Conservation (phyloP, 176 grass and related monocot species). For the Chrysopogon serrulatus region DNA sequence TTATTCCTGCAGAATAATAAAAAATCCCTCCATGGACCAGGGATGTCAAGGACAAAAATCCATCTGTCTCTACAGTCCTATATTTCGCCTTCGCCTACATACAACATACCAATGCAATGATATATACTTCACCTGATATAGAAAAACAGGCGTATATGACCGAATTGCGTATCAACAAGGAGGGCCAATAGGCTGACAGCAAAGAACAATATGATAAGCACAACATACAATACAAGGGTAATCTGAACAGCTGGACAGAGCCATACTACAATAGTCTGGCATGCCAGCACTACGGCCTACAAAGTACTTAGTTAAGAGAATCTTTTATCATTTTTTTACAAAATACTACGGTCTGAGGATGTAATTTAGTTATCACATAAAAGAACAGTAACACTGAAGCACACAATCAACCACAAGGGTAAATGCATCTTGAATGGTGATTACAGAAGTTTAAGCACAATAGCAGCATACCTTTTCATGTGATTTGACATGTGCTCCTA, state of each 20-base stretch:
- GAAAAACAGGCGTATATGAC: neutral
- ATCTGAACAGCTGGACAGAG: neutral
- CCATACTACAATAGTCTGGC: neutral
- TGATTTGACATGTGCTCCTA: constrained; percentile 67
- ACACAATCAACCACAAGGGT: neutral
- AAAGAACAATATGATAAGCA: neutral
- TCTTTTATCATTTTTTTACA: neutral
- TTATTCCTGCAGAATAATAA: neutral
- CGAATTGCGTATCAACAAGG: neutral
- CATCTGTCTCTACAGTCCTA: neutral
- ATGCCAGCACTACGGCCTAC: neutral
- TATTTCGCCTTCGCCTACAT: neutral
- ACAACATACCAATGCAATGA: neutral
- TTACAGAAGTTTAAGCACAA: neutral
- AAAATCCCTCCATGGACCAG: neutral
- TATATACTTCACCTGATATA: neutral
- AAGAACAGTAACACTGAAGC: neutral
- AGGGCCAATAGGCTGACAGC: neutral
- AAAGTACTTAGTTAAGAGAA: neutral
- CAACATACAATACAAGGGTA: neutral
- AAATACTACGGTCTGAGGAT: neutral
- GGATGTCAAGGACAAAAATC: neutral
- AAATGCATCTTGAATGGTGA: neutral
- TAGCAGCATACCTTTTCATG: constrained; percentile 69
- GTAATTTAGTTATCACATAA: neutral